Evolutionary conservation across 2,329 filamentous ascomycete genomes (phyloP).

Genomic region (Nemania sp.): DNA sequence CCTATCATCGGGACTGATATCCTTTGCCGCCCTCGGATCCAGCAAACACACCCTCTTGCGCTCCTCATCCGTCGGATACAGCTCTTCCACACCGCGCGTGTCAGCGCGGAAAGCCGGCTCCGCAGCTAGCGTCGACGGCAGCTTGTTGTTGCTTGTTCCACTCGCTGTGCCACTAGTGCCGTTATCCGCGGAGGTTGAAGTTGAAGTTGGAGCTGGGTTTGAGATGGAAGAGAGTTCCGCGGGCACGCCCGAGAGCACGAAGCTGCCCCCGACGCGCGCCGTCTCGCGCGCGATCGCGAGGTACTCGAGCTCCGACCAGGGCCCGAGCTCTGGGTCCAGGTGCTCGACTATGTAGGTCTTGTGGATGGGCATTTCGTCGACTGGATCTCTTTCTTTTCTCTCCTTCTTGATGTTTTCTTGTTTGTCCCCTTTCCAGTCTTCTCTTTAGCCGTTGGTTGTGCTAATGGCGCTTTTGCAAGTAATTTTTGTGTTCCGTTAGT

Average conservation of each 20-base stretch:
- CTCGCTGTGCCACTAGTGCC: too few species aligned
- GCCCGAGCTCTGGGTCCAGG: conserved; percentile 89
- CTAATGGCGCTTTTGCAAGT: too few species aligned
- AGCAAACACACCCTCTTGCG: conserved; percentile 84
- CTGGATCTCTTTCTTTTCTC: neutral
- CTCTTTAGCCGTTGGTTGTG: neutral
- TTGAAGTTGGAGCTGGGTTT: too few species aligned
- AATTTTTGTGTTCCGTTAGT: neutral
- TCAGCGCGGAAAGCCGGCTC: conserved; percentile 71
- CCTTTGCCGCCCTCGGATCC: conserved; percentile 80
- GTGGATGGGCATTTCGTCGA: conserved; percentile 35
- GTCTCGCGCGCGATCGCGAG: conserved; percentile 83
- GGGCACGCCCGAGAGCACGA: conserved; percentile 83
- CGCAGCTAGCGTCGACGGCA: conserved; percentile 60
- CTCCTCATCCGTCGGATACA: conserved; percentile 59
- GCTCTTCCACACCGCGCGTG: conserved; percentile 76
- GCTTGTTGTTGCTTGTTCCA: too few species aligned
- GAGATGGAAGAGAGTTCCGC: too few species aligned
- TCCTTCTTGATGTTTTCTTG: neutral
- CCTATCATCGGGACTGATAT: conserved; percentile 82
- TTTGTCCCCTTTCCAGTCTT: neutral
- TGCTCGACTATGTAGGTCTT: conserved; percentile 96
- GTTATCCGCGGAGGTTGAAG: too few species aligned
- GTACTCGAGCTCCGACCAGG: conserved; percentile 95
- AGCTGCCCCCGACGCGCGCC: conserved; percentile 64